Evolutionary conservation across 352 stramenopile genomes (phyloP).

Genomic region (Phytophthora megakarya): DNA sequence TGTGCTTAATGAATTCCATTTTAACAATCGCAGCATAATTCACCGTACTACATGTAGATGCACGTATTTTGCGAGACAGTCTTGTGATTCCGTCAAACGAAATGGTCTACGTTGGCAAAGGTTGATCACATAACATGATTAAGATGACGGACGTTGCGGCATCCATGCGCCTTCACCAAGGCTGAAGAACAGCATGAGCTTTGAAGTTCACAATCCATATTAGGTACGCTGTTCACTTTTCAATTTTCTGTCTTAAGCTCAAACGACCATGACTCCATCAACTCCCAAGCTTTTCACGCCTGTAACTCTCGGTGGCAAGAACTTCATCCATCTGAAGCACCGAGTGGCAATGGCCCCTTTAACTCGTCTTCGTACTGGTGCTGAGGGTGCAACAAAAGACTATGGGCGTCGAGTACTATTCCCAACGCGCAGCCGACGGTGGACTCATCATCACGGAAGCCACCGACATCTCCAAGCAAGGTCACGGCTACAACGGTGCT

Average conservation of each 20-base stretch:
- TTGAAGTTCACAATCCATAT: conserved; percentile 4
- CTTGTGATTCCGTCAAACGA: background rate
- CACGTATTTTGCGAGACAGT: too few species aligned
- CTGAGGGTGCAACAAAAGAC: conserved; percentile 31
- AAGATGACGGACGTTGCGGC: conserved; percentile 7
- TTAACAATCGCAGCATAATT: too few species aligned
- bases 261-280: conserved; percentile 15
- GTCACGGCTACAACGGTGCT: conserved; percentile 28
- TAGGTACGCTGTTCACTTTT: conserved; percentile 9
- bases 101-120: background rate
- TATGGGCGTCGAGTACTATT: conserved; percentile 6
- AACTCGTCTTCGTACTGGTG: conserved; percentile 34
- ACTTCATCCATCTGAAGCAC: conserved; percentile 44
- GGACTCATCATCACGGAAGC: conserved; percentile 56
- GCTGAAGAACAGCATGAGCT: background rate
- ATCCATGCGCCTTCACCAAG: background rate
- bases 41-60: background rate
- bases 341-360: conserved; percentile 52
- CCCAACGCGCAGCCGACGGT: conserved; percentile 41
- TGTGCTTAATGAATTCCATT: background rate
- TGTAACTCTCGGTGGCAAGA: conserved; percentile 37
- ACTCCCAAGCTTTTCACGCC: conserved; percentile 36
- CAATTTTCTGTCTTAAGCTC: conserved; percentile 9
- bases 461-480: conserved; percentile 39
- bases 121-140: background rate